Evolutionary conservation across 805 yeast species (phyloP), one percentile per base, ranked within the genome.

Genomic region (Lachancea nothofagi): DNA sequence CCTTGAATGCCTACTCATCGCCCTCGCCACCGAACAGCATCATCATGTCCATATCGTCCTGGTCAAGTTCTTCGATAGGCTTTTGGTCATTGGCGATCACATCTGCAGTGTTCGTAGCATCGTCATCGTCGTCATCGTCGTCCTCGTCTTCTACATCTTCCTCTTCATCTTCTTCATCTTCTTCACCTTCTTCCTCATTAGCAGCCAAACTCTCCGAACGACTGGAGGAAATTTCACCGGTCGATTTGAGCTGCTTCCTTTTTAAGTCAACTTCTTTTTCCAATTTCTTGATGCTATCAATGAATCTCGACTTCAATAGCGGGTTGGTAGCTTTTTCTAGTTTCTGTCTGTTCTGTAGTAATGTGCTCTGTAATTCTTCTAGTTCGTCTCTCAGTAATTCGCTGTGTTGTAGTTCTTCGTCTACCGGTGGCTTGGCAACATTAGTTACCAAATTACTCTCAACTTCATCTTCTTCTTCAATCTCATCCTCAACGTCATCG

Each of bases 301-400:
- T 72, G 58, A 89, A 84, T 65, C 97, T 80, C 61, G 81, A 83
- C 55, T 81, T 78, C 77, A 93, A 72, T 64, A 90, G 81, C 50
- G 90, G 89, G 56, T 87, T 87, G 3, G 78, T 70, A 13, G 89
- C 88, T 48, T 80, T 78, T 15, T 72, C 76, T 35, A 86, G 74
- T 51, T 84, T 88, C 33, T 71, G 70, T 57, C 77, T 77, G 54
- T 90, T 89, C 51, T 80, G 81, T 40, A 72, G 77, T 37, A 93
- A 81, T 0, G 90, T 88, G 12, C 72, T 53, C 56, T 84, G 88
- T 44, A 93, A 70, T 54, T 93, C 98, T 5, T 71, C 65, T 42
- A 93, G 80, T 59, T 89, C 97, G 61, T 90, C 97, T 45, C 76
- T 77, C 41, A 93, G 66, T 48, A 87, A 71, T 53, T 84, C 88